phyloP scores from a whole-genome alignment of 2,329 filamentous ascomycete species.

The Elsinoe ampelina region DNA sequence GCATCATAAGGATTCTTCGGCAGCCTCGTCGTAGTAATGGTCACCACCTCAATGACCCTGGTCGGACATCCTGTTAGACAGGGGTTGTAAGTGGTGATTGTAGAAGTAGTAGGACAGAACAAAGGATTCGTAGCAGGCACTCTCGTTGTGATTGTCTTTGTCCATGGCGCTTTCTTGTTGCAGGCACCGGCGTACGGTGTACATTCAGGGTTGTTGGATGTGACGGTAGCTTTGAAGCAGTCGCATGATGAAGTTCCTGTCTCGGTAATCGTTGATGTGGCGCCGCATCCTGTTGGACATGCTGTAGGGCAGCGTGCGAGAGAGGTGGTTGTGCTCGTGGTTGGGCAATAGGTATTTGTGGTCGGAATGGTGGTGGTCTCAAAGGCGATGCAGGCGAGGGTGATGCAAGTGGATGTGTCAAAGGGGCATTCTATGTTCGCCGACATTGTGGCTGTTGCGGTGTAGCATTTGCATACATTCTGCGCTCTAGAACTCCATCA shows the following conservation, averaged over 20 bases:
- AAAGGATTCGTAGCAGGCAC: not conserved
- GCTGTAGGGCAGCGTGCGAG: constrained; percentile 16
- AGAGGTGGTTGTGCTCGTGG: constrained; percentile 14
- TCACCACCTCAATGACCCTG: not conserved
- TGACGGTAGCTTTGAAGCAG: constrained; percentile 10
- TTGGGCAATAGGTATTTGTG: not conserved
- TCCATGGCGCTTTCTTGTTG: not conserved
- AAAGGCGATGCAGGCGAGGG: constrained; percentile 11
- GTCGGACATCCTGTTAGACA: not conserved
- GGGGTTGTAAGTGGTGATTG: not conserved
- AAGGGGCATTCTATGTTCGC: constrained; percentile 8
- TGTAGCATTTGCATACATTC: constrained; percentile 12
- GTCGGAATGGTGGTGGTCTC: constrained; percentile 13
- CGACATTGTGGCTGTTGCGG: constrained; percentile 10
- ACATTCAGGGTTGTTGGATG: not conserved
- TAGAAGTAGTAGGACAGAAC: not conserved
- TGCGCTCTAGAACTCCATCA: not conserved
- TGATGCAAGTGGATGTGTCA: constrained; percentile 7
- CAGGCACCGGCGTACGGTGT: not conserved
- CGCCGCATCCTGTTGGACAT: constrained; percentile 18
- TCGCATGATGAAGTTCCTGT: constrained; percentile 1
- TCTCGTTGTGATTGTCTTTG: not conserved
- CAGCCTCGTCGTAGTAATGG: not conserved
- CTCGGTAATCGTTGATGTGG: constrained; percentile 8
- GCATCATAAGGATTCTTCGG: not conserved